These are phyloP conservation scores for Alternaria sp. DNA, from an alignment of 2,329 filamentous ascomycete genomes.

Conservation along the genomic window DNA sequence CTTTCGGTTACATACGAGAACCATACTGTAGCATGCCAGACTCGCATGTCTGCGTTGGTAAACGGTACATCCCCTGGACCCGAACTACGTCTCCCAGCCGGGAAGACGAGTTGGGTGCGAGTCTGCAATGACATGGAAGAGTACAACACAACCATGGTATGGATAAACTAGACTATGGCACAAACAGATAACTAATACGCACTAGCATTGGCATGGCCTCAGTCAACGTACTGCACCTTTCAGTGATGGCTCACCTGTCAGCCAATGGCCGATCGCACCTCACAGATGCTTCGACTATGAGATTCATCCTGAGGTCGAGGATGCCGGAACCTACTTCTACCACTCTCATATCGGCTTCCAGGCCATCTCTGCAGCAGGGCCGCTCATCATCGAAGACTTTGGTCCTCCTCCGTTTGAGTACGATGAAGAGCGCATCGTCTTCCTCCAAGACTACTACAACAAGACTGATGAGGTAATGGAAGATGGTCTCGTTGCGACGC, in stretches of 20 bases:
- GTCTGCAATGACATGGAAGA: constrained; percentile 64
- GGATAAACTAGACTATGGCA: background rate
- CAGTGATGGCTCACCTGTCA: constrained; percentile 68
- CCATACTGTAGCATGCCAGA: constrained; percentile 55
- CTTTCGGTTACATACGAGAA: constrained; percentile 55
- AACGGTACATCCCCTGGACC: constrained; percentile 63
- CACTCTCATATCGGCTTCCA: constrained; percentile 72
- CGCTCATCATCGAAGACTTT: constrained; percentile 64
- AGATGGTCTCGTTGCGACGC: constrained; percentile 55
- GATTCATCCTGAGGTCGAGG: constrained; percentile 58
- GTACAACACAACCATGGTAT: constrained; percentile 64
- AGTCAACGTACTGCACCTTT: constrained; percentile 66
- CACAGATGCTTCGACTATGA: constrained; percentile 72
- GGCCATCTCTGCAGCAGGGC: constrained; percentile 62
- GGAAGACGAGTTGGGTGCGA: constrained; percentile 60
- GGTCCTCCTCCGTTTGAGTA: constrained; percentile 61
- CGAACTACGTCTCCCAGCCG: constrained; percentile 54
- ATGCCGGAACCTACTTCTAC: constrained; percentile 71
- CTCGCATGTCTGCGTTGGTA: constrained; percentile 56
- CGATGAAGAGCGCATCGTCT: constrained; percentile 65
- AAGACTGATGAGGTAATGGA: constrained; percentile 61
- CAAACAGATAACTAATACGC: background rate
- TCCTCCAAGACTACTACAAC: constrained; percentile 64
- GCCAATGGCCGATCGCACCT: constrained; percentile 70
- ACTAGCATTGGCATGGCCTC: constrained; percentile 72